Evolutionary conservation across 345 rosid species (phyloP).

Genomic region (Aegle marmelos): DNA sequence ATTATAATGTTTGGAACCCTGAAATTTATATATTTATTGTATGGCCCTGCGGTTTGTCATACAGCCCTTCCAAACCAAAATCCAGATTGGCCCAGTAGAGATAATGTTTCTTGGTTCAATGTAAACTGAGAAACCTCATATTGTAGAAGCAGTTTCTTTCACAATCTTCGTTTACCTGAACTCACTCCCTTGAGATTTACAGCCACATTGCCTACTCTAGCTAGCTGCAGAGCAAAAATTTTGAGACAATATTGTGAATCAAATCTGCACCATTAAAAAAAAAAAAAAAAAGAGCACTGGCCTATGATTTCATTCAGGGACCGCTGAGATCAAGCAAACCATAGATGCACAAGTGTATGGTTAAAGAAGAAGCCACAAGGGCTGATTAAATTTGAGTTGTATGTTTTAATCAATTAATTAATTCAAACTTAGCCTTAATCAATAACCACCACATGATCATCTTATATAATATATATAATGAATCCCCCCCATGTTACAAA

Average conservation of each 20-base stretch:
- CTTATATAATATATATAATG: slow-evolving; percentile 11
- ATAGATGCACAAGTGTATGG: slow-evolving; percentile 33
- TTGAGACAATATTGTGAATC: background rate
- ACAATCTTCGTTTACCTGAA: background rate
- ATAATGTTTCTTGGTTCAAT: background rate
- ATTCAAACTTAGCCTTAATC: background rate
- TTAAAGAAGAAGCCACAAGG: slow-evolving; percentile 30
- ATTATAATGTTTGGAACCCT: background rate
- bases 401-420: slow-evolving; percentile 5
- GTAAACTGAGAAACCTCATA: background rate
- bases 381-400: slow-evolving; percentile 3
- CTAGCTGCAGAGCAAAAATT: background rate
- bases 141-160: background rate
- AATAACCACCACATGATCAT: slow-evolving; percentile 44
- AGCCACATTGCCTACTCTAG: background rate
- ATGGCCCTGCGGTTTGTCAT: background rate
- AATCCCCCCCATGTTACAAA: slow-evolving; percentile 31
- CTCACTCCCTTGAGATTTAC: background rate
- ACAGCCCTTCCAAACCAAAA: background rate
- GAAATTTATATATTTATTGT: too few relatives aligned
- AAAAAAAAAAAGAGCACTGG: background rate
- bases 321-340: background rate
- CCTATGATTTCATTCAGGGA: background rate
- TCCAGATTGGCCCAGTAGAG: too few relatives aligned
- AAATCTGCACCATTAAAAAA: background rate